phyloP scores from a whole-genome alignment of 306 rosid genomes.

The Ceratonia siliqua region DNA sequence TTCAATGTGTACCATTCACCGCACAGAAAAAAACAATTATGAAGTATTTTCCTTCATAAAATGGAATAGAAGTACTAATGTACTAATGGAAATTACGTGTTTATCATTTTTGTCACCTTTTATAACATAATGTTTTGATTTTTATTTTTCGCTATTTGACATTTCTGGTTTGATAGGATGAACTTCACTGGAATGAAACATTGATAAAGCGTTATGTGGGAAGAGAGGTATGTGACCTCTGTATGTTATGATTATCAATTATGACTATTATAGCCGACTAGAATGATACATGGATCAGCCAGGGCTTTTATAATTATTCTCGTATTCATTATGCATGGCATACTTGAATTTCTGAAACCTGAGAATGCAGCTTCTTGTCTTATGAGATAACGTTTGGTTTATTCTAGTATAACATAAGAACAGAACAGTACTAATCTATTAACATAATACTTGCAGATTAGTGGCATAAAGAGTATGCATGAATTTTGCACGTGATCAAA shows the following conservation, averaged over 20 bases:
- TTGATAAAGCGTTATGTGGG: constrained; percentile 76
- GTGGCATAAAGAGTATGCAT: background rate
- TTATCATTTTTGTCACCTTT: constrained; percentile 3
- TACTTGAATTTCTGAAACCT: constrained; percentile 22
- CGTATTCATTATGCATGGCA: background rate
- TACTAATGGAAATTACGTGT: background rate
- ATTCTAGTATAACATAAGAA: background rate
- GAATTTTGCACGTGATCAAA: background rate
- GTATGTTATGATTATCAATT: constrained; percentile 15
- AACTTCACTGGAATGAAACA: constrained; percentile 81
- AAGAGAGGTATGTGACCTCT: constrained; percentile 66
- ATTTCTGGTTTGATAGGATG: constrained; percentile 60
- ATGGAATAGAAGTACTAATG: constrained; percentile 14
- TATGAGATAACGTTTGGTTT: background rate
- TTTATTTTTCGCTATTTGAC: constrained; percentile 8
- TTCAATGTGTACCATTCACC: background rate
- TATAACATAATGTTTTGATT: constrained; percentile 6
- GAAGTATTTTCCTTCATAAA: background rate
- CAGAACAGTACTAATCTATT: background rate
- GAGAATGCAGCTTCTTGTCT: background rate
- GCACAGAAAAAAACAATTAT: background rate
- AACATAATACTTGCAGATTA: background rate
- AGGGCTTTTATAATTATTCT: background rate
- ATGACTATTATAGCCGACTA: background rate
- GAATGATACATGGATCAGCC: background rate